Base-by-base conservation (phyloP, 2,329 filamentous ascomycete genomes). In the Lachnellula hyalina region DNA sequence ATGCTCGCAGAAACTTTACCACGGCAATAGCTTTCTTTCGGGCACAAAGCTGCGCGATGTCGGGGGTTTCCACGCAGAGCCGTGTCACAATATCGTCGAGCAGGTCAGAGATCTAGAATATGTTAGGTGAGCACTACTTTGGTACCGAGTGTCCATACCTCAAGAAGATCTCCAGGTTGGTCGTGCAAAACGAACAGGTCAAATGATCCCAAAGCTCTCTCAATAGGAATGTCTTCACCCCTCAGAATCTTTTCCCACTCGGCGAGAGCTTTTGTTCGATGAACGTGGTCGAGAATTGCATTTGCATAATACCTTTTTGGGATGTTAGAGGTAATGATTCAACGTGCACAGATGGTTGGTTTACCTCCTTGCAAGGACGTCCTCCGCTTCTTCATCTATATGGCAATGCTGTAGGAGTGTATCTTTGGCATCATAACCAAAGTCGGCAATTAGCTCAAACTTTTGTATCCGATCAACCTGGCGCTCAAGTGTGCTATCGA, bases 341-440 rank as follows among this genome's bases (percentile, higher is more conserved):
- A 51, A 35, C 47, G 21, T 47, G 19, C 15, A 49, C 40, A 34
- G 47, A 17, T 17, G 42, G 38, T 19, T 46, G 35, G 55, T 65
- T 61, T 61, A 83, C 73, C 86, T 84, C 69, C 89, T 81, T 14
- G 93, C 89, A 64, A 99, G 73, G 51, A 88, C 82, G 73, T 96
- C 90, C 14, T 87, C 81, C 4, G 74, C 77, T 41, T 81, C 76
- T 12, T 86, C 79, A 55, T 53, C 45, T 8, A 15, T 78, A 74
- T 75, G 75, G 57, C 80, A 82, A 67, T 96, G 85, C 53, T 79
- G 76, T 57, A 91, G 66, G 48, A 97, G 78, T 52, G 85, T 85
- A 69, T 96, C 92, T 70, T 96, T 96, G 46, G 87, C 89, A 74
- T 97, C 91, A 66, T 92, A 93, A 0, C 91, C 91, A 65, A 85